These are phyloP conservation scores for Kluyveromyces aestuarii DNA, from an alignment of 805 yeast species.

Conservation along the genomic window DNA sequence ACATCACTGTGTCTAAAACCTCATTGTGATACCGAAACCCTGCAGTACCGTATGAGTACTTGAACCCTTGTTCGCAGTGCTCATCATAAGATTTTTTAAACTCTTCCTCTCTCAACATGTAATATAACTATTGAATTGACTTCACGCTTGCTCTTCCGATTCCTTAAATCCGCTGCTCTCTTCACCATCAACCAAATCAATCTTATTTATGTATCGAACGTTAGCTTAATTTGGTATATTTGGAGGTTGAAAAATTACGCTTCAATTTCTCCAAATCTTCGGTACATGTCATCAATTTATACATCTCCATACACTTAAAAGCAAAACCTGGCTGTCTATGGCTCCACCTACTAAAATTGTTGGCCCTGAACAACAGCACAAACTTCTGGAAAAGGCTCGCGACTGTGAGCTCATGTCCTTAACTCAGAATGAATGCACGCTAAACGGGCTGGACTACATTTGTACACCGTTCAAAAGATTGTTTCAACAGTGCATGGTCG, in stretches of 20 bases:
- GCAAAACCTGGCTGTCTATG: conserved; percentile 21
- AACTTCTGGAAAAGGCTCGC: conserved; percentile 14
- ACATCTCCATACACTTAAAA: too few species aligned
- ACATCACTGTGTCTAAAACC: conserved; percentile 70
- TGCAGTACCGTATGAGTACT: conserved; percentile 86
- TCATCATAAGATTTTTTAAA: conserved; percentile 14
- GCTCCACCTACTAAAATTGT: conserved; percentile 45
- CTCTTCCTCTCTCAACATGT: neutral
- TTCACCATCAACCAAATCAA: too few species aligned
- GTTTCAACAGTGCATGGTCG: conserved; percentile 35
- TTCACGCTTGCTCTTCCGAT: neutral
- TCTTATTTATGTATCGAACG: neutral
- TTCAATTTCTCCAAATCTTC: neutral
- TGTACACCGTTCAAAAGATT: conserved; percentile 43
- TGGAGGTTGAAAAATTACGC: neutral
- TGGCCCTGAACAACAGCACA: conserved; percentile 29
- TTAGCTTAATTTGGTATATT: neutral
- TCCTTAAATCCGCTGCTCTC: neutral
- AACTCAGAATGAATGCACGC: conserved; percentile 40
- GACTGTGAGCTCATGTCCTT: conserved; percentile 32
- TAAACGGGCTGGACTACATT: conserved; percentile 32
- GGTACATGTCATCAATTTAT: too few species aligned
- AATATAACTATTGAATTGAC: neutral
- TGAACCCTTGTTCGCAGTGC: conserved; percentile 34
- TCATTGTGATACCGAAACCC: conserved; percentile 79